These are phyloP conservation scores for Primulina huaijiensis DNA, from an alignment of 257 asterid species.

Conservation along the genomic window DNA sequence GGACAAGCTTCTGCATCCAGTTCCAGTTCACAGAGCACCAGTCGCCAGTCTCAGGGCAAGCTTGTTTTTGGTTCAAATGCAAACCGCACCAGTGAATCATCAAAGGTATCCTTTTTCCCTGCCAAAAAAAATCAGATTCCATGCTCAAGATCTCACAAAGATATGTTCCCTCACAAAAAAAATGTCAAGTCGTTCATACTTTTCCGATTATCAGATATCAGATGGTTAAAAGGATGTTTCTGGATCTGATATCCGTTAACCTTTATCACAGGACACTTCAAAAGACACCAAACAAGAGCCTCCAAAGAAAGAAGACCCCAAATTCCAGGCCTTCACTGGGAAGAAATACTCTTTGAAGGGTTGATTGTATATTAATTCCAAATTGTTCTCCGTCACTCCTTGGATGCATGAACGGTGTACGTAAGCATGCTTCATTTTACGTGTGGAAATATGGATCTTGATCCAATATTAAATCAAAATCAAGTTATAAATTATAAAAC, in stretches of 20 bases:
- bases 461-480: constrained; percentile 11
- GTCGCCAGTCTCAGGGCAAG: constrained; percentile 83
- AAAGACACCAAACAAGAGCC: constrained; percentile 67
- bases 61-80: constrained; percentile 85
- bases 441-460: constrained; percentile 26
- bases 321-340: constrained; percentile 68
- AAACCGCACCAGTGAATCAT: constrained; percentile 46
- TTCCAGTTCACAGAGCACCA: constrained; percentile 59
- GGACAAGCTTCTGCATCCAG: constrained; percentile 49
- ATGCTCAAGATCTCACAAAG: not conserved
- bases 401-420: constrained; percentile 26
- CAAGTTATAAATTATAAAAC: not conserved
- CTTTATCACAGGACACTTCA: constrained; percentile 45
- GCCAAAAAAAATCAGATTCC: not conserved
- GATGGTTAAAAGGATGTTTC: not conserved
- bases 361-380: constrained; percentile 34
- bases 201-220: not conserved
- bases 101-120: constrained; percentile 41
- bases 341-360: constrained; percentile 74
- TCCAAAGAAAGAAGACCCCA: constrained; percentile 69
- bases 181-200: not conserved
- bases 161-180: not conserved
- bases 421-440: constrained; percentile 16
- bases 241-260: constrained; percentile 11
- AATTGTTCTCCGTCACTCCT: constrained; percentile 12